phyloP scores from a whole-genome alignment of 2,329 filamentous ascomycete species.

The Aspergillus piperis region DNA sequence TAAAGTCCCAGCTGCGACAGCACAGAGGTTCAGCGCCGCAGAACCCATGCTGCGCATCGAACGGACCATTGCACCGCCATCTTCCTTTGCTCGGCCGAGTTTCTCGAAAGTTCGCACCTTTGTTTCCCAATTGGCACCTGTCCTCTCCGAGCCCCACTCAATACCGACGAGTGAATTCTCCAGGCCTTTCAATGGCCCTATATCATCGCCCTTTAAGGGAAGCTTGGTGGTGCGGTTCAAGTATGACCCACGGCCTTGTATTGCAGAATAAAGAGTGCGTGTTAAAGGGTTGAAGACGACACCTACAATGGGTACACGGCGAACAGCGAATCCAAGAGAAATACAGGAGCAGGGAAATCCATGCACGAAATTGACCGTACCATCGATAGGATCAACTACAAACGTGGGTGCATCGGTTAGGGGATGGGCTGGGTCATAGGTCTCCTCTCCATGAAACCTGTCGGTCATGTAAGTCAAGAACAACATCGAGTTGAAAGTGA shows the following conservation, averaged over 20 bases:
- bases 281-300: conserved; percentile 59
- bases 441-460: no score
- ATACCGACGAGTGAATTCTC: conserved; percentile 54
- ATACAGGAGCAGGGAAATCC: conserved; percentile 60
- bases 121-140: conserved; percentile 58
- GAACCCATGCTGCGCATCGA: no score
- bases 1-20: no score
- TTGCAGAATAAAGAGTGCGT: conserved; percentile 56
- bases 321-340: conserved; percentile 54
- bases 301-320: no score
- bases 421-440: no score
- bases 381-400: conserved; percentile 65
- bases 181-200: conserved; percentile 52
- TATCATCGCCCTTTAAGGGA: conserved; percentile 47
- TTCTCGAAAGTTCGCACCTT: conserved; percentile 58
- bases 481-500: no score
- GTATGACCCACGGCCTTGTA: conserved; percentile 58
- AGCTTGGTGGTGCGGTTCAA: conserved; percentile 43
- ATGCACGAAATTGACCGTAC: conserved; percentile 67
- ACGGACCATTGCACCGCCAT: no score
- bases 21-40: no score
- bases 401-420: no score
- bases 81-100: conserved; percentile 35
- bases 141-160: conserved; percentile 63
- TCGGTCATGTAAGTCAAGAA: no score